These are phyloP conservation scores for Eimeria acervulina DNA, from an alignment of 169 alveolate species.

Conservation along the genomic window DNA sequence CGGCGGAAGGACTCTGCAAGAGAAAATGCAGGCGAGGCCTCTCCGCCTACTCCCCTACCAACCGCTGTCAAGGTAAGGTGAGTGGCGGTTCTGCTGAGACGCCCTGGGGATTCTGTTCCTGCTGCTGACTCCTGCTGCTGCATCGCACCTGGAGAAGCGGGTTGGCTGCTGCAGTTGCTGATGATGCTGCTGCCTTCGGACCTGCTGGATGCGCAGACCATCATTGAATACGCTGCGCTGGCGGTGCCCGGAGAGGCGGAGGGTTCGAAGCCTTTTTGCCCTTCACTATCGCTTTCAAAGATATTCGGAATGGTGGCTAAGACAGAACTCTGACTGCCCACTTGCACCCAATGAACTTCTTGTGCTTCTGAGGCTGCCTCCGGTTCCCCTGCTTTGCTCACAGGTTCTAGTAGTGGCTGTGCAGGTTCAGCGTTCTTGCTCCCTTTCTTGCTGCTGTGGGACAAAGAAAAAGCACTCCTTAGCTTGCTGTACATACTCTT, in stretches of 20 bases:
- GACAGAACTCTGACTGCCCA: slow-evolving; percentile 40
- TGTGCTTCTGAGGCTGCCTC: not conserved
- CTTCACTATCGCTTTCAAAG: slow-evolving; percentile 12
- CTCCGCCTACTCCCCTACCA: not conserved
- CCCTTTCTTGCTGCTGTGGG: slow-evolving; percentile 35
- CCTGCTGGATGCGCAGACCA: not conserved
- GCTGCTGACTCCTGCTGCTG: not conserved
- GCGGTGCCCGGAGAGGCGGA: not conserved
- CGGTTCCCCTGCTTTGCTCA: not conserved
- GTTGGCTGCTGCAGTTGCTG: slow-evolving; percentile 49
- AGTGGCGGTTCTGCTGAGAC: not conserved
- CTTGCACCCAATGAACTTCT: not conserved
- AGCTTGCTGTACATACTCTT: slow-evolving; percentile 68
- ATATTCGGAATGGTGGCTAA: slow-evolving; percentile 48
- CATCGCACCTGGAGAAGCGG: not conserved
- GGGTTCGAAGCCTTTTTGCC: not conserved
- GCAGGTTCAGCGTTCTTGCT: not conserved
- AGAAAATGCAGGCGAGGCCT: not conserved
- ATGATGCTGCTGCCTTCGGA: slow-evolving; percentile 53
- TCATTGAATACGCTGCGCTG: not conserved
- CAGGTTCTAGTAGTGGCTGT: not conserved
- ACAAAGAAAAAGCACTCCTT: slow-evolving; percentile 40
- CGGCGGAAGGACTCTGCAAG: slow-evolving; percentile 55
- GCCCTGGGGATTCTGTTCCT: not conserved
- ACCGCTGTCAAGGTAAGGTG: not conserved